These are phyloP conservation scores for Alternaria atra DNA, from an alignment of 2,329 filamentous ascomycete genomes.

Conservation along the genomic window DNA sequence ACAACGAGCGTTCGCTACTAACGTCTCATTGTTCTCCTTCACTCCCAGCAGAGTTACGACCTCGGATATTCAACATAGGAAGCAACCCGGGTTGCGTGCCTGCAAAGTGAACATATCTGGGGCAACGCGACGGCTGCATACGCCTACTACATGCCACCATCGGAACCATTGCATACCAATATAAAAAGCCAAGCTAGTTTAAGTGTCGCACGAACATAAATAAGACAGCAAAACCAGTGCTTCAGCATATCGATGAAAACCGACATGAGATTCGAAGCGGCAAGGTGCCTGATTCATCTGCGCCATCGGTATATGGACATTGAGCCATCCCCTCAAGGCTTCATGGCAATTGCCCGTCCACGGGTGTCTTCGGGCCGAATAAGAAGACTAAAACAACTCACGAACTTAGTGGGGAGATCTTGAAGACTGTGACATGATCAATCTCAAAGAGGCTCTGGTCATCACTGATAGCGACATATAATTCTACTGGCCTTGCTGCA, in stretches of 20 bases:
- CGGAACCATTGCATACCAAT: background rate
- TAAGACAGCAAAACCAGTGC: background rate
- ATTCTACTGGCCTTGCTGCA: background rate
- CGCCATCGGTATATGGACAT: background rate
- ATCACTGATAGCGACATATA: background rate
- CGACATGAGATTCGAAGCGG: background rate
- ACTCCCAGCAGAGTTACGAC: background rate
- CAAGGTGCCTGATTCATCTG: background rate
- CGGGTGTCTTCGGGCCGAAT: background rate
- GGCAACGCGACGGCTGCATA: background rate
- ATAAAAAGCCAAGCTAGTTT: background rate
- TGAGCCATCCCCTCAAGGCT: no score
- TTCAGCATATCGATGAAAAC: background rate
- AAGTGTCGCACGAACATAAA: background rate
- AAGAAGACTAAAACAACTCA: background rate
- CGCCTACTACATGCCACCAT: background rate
- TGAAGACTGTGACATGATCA: background rate
- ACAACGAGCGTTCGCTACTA: background rate
- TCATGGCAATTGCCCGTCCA: background rate
- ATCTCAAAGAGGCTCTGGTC: background rate
- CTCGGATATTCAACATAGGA: background rate
- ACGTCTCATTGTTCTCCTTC: background rate
- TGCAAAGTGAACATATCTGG: background rate
- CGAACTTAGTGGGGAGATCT: background rate
- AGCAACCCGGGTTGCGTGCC: background rate